These are phyloP conservation scores for Chamaenerion angustifolium DNA, from an alignment of 345 rosid species.

Conservation along the genomic window DNA sequence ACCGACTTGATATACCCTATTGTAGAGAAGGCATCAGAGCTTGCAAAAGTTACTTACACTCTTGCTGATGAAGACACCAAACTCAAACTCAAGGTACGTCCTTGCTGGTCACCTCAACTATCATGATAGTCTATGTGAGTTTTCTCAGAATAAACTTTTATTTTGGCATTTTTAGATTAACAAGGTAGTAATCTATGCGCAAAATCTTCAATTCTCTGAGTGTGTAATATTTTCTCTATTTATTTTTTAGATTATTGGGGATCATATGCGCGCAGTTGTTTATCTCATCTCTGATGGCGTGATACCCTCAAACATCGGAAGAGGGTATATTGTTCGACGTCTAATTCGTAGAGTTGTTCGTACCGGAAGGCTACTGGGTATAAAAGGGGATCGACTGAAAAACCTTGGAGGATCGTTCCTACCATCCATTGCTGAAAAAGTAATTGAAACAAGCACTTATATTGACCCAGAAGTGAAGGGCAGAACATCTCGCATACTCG, in stretches of 20 bases:
- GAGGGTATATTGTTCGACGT: slow-evolving; percentile 91
- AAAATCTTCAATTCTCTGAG: no score
- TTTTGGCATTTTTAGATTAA: no score
- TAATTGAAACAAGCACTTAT: slow-evolving; percentile 57
- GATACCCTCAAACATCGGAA: slow-evolving; percentile 76
- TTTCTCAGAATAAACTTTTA: no score
- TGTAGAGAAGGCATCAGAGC: slow-evolving; percentile 49
- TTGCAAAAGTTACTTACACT: slow-evolving; percentile 56
- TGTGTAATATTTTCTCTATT: background rate
- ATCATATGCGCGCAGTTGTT: slow-evolving; percentile 80
- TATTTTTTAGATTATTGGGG: slow-evolving; percentile 57
- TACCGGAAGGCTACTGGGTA: slow-evolving; percentile 67
- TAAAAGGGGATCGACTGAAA: slow-evolving; percentile 45
- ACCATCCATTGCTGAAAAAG: slow-evolving; percentile 65
- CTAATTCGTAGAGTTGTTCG: slow-evolving; percentile 90
- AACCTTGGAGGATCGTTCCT: slow-evolving; percentile 55
- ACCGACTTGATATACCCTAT: slow-evolving; percentile 93
- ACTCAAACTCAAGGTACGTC: slow-evolving; percentile 46
- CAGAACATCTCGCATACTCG: slow-evolving; percentile 45
- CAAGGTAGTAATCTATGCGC: no score
- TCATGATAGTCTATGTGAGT: background rate
- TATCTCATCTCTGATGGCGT: slow-evolving; percentile 92
- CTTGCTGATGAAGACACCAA: slow-evolving; percentile 40
- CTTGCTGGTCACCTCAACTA: background rate
- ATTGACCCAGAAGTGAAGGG: slow-evolving; percentile 57